Percentiles rank a stretch among this genome's conserved stretches.
These are phyloP conservation scores for Daldinia sp. DNA, from an alignment of 2,329 filamentous ascomycete species.

Conservation along the genomic window DNA sequence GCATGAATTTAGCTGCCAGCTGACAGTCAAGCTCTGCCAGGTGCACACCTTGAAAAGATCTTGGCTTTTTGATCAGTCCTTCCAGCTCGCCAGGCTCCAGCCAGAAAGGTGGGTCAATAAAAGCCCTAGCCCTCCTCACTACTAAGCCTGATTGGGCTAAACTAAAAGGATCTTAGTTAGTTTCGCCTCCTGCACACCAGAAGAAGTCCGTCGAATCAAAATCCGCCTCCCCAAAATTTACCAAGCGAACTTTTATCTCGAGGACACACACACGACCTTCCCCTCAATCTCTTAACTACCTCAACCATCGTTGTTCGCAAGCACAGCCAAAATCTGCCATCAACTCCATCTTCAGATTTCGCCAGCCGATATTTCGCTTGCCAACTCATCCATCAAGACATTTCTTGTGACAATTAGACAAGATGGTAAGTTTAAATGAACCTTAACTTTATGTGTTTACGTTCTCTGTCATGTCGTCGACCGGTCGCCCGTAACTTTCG, in stretches of 20 bases:
- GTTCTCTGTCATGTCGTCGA: constrained; percentile 26
- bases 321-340: constrained; percentile 62
- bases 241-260: constrained; percentile 56
- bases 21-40: neutral
- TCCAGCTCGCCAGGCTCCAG: constrained; percentile 10
- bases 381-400: constrained; percentile 57
- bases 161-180: constrained; percentile 38
- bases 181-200: constrained; percentile 40
- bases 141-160: constrained; percentile 46
- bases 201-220: constrained; percentile 42
- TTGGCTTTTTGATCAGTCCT: neutral
- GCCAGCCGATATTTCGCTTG: constrained; percentile 63
- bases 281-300: constrained; percentile 44
- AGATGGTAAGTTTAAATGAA: constrained; percentile 71
- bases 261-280: constrained; percentile 61
- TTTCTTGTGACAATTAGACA: constrained; percentile 66
- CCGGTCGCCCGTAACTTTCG: constrained; percentile 25
- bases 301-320: constrained; percentile 60
- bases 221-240: constrained; percentile 49
- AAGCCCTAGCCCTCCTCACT: constrained; percentile 51
- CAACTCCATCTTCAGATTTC: constrained; percentile 61
- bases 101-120: constrained; percentile 25
- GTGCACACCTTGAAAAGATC: neutral
- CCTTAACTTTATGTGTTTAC: constrained; percentile 25
- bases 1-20: neutral